phyloP scores from a whole-genome alignment of 192 early-diverging fungal species.

The Umbelopsis sp. region DNA sequence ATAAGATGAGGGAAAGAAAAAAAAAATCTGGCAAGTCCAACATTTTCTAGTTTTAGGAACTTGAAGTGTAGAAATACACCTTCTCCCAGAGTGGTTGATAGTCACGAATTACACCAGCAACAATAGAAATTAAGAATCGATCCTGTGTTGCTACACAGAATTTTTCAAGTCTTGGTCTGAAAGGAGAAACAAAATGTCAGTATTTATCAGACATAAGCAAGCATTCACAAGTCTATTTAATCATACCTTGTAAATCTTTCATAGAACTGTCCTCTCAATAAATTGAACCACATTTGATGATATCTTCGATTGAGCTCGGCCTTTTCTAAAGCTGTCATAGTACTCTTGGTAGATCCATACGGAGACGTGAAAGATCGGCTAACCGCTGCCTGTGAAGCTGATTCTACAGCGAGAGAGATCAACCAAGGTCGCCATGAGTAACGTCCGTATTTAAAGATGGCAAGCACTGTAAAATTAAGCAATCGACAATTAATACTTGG shows the following conservation, averaged over 20 bases:
- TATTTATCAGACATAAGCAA: too few relatives aligned
- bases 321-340: conserved; percentile 70
- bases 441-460: conserved; percentile 71
- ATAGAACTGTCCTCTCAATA: conserved; percentile 87
- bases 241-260: conserved; percentile 72
- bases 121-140: conserved; percentile 77
- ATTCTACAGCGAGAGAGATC: conserved; percentile 77
- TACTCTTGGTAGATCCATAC: conserved; percentile 34
- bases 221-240: too few relatives aligned
- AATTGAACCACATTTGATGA: conserved; percentile 77
- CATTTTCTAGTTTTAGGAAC: conserved; percentile 42
- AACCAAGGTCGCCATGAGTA: conserved; percentile 85
- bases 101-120: conserved; percentile 74
- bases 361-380: conserved; percentile 36
- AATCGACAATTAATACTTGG: neutral
- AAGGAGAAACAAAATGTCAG: conserved; percentile 5
- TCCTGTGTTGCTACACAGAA: conserved; percentile 67
- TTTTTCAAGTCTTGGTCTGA: conserved; percentile 59
- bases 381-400: conserved; percentile 50
- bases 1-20: neutral
- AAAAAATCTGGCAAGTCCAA: neutral
- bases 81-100: conserved; percentile 91
- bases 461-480: conserved; percentile 52
- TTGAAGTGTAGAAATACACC: conserved; percentile 85
- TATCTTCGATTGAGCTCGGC: conserved; percentile 75